These are phyloP conservation scores for Arxiozyma telluris DNA, from an alignment of 1,139 yeast species.

Conservation along the genomic window DNA sequence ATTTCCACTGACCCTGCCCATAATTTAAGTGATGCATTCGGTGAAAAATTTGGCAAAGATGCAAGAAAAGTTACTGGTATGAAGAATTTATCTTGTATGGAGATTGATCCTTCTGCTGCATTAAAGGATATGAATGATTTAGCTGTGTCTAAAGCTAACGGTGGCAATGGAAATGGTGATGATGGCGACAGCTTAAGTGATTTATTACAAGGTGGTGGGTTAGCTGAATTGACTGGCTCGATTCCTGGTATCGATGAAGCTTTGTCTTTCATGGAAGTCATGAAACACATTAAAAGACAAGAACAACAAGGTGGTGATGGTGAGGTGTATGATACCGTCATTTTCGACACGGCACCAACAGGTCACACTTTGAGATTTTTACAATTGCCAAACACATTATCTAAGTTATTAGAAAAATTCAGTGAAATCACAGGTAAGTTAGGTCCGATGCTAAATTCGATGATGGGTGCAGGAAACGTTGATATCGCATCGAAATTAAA, in stretches of 20 bases:
- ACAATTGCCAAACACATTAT: constrained; percentile 86
- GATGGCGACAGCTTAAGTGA: constrained; percentile 22
- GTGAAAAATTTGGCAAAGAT: constrained; percentile 94
- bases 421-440: constrained; percentile 76
- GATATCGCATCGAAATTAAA: constrained; percentile 76
- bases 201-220: constrained; percentile 30
- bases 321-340: constrained; percentile 68
- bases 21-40: constrained; percentile 92
- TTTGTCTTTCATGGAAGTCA: constrained; percentile 90
- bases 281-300: constrained; percentile 89
- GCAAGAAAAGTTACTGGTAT: constrained; percentile 90
- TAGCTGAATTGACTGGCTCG: constrained; percentile 89
- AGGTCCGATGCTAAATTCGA: constrained; percentile 81
- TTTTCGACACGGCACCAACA: constrained; percentile 97
- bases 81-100: constrained; percentile 88
- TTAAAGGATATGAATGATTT: constrained; percentile 74
- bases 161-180: constrained; percentile 7
- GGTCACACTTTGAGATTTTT: constrained; percentile 94
- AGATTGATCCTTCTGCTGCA: constrained; percentile 92
- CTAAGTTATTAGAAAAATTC: constrained; percentile 76
- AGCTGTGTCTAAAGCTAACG: constrained; percentile 30
- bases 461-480: constrained; percentile 51
- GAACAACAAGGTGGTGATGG: constrained; percentile 36
- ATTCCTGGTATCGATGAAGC: constrained; percentile 99
- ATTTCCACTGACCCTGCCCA: constrained; percentile 99